Conservation (phyloP, 805 yeast species). For the Starmerella sp. region DNA sequence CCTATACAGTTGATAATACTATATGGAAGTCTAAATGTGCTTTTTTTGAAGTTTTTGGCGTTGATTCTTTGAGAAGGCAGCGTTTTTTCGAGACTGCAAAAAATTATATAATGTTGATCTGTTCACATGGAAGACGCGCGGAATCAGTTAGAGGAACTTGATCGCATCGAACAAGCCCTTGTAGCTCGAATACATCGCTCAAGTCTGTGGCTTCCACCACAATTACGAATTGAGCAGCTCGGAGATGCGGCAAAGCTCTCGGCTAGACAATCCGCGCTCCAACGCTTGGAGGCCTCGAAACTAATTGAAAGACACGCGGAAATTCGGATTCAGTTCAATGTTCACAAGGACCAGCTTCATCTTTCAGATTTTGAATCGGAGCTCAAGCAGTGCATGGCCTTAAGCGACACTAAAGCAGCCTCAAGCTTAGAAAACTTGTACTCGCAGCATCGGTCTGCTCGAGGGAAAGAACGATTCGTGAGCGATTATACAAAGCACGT, state of each 20-base stretch:
- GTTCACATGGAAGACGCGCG: constrained; percentile 22
- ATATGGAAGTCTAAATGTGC: not conserved
- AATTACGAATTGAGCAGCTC: not conserved
- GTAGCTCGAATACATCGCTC: constrained; percentile 40
- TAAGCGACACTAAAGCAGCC: constrained; percentile 10
- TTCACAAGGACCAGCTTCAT: not conserved
- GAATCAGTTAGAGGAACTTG: constrained; percentile 41
- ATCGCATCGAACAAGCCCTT: constrained; percentile 57
- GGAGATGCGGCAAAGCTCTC: constrained; percentile 5
- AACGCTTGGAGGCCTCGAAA: constrained; percentile 12
- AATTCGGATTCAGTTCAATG: not conserved
- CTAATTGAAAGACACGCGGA: constrained; percentile 2
- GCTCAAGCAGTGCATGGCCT: not conserved
- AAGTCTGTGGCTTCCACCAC: constrained; percentile 13
- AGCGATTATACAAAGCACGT: constrained; percentile 43
- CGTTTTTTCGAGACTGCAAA: not conserved
- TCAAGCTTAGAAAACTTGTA: not conserved
- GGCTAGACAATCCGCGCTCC: constrained; percentile 12
- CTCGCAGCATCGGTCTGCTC: not conserved
- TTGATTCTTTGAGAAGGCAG: not conserved
- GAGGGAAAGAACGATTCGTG: constrained; percentile 30
- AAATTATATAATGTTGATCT: not conserved
- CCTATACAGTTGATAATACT: not conserved
- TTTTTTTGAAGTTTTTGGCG: not conserved
- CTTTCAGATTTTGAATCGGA: constrained; percentile 6